Conservation (phyloP, 1,284 basidiomycete species). For the Austroboletus rostrupii region DNA sequence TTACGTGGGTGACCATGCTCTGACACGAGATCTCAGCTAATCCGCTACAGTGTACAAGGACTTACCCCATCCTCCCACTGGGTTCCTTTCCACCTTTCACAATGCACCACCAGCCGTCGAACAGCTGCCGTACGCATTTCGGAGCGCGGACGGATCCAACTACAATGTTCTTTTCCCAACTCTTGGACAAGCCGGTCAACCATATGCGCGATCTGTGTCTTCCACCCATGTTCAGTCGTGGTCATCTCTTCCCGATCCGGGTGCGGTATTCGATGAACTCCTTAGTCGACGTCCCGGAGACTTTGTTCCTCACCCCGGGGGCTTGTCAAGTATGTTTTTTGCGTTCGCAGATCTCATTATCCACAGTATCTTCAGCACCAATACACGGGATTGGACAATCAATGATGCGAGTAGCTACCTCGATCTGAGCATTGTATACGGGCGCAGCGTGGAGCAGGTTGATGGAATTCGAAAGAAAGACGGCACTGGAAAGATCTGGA, state of each 20-base stretch:
- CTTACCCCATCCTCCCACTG: conserved; percentile 61
- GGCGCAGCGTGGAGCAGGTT: conserved; percentile 49
- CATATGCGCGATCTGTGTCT: conserved; percentile 73
- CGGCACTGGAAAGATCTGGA: conserved; percentile 60
- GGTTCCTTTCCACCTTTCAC: conserved; percentile 39
- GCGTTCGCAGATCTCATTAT: conserved; percentile 76
- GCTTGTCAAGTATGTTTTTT: conserved; percentile 69
- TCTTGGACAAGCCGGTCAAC: conserved; percentile 56
- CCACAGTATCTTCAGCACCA: conserved; percentile 71
- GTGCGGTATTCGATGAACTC: conserved; percentile 69
- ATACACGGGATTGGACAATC: conserved; percentile 46
- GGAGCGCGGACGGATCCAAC: conserved; percentile 54
- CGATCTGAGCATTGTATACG: conserved; percentile 75
- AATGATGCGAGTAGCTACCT: conserved; percentile 75
- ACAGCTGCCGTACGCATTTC: conserved; percentile 43
- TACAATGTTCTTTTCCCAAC: conserved; percentile 54
- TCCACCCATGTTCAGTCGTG: conserved; percentile 41
- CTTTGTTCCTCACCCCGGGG: conserved; percentile 52
- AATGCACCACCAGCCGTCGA: neutral
- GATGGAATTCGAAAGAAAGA: conserved; percentile 54
- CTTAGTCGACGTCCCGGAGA: conserved; percentile 47
- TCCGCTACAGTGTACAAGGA: conserved; percentile 47
- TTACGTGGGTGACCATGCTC: conserved; percentile 39
- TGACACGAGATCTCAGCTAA: neutral
- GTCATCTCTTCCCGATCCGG: conserved; percentile 59